Evolutionary conservation across 2,329 filamentous ascomycete genomes (phyloP), one percentile per base, ranked within the genome.

Genomic region (Sarocladium strictum): DNA sequence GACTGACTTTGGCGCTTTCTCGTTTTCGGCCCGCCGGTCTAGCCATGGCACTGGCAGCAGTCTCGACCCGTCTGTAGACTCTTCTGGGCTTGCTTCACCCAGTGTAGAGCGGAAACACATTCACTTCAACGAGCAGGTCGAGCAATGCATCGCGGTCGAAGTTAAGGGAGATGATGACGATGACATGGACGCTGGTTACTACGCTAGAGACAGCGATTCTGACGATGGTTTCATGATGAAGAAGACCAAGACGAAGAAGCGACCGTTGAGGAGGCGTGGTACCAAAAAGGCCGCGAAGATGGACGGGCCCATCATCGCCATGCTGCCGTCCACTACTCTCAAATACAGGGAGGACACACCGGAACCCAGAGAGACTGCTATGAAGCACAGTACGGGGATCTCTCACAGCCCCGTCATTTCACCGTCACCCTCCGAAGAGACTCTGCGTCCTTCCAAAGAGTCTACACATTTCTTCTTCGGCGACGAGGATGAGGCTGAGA

Each of bases 121-220:
- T 60, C 90, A 96, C 65, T 99, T 99, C 69, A 94, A 97, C 66
- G 89, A 97, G 65, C 89, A 93, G 71, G 94, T 99, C 2, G 86
- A 92, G 67, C 93, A 97, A 67, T 97, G 92, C 67, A 97, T 97
- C 60, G 94, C 94, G 7, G 83, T 99, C 29, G 92, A 97, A 32
- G 80, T 84, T 62, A 95, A 95, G 72, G 84, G 89, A 59, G 86
- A 86, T 23, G 87, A 92, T 49, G 84, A 88, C 26, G 84, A 90
- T 53, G 84, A 88, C 11, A 78, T 86, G 12, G 79, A 84, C 23
- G 71, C 77, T 3, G 79, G 79, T 33, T 62, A 57, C 3, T 76
- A 72, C 56, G 76, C 75, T 40, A 80, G 83, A 53, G 81, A 85
- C 59, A 84, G 80, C 58, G 86, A 85, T 56, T 89, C 88, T 1